Conservation (phyloP, 768 basidiomycete genomes). For the Kwoniella bestiolae region DNA sequence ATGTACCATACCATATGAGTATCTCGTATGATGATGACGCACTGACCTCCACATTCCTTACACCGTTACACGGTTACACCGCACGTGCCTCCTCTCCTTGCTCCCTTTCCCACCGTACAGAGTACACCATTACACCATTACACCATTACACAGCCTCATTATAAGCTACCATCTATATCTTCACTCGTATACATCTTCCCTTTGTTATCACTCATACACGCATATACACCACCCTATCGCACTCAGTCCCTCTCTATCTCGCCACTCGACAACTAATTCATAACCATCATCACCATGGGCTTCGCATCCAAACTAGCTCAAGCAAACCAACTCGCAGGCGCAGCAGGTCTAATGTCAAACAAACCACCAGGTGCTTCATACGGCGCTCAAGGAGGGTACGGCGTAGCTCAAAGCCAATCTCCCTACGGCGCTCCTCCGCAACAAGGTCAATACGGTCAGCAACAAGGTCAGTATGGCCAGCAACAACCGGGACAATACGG, state of each 20-base stretch:
- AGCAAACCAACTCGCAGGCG: conserved; percentile 32
- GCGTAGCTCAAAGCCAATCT: conserved; percentile 10
- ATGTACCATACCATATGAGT: too few relatives aligned
- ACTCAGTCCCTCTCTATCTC: too few relatives aligned
- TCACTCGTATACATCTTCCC: neutral
- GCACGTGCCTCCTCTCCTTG: neutral
- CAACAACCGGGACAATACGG: conserved; percentile 6
- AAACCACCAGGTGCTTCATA: conserved; percentile 33
- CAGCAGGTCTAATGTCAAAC: conserved; percentile 25
- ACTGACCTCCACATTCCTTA: neutral
- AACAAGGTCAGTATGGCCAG: conserved; percentile 22
- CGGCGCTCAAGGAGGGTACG: conserved; percentile 24
- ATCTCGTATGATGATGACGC: too few relatives aligned
- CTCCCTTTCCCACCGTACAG: neutral
- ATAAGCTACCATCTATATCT: neutral
- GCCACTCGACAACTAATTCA: neutral
- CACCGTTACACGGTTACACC: too few relatives aligned
- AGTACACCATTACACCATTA: too few relatives aligned
- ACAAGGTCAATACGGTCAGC: conserved; percentile 37
- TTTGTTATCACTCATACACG: neutral
- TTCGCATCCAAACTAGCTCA: conserved; percentile 38
- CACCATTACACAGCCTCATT: neutral
- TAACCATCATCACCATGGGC: conserved; percentile 25
- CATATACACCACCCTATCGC: too few relatives aligned
- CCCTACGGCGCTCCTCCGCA: conserved; percentile 17